These are phyloP conservation scores for Neopestalotiopsis sp. DNA, from an alignment of 2,329 filamentous ascomycete genomes.

Conservation along the genomic window DNA sequence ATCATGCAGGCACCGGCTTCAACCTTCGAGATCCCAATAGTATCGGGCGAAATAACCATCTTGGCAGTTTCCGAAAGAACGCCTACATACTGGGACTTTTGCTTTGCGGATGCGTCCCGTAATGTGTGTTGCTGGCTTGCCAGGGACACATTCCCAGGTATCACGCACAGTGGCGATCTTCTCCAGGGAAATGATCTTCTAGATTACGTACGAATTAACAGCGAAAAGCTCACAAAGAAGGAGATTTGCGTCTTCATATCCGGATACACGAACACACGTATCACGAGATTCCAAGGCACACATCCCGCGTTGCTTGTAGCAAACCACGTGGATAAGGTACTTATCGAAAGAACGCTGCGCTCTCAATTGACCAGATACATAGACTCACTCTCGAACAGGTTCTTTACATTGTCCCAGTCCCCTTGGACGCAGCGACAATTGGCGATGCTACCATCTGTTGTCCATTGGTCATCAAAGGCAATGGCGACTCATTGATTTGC, in stretches of 20 bases:
- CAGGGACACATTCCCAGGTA: conserved; percentile 23
- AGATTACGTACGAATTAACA: conserved; percentile 24
- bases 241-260: conserved; percentile 31
- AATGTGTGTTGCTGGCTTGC: conserved; percentile 27
- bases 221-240: conserved; percentile 19
- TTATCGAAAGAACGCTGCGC: conserved; percentile 18
- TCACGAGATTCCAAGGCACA: conserved; percentile 24
- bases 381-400: conserved; percentile 19
- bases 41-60: conserved; percentile 24
- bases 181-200: conserved; percentile 24
- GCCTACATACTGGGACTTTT: conserved; percentile 34
- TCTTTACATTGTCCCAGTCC: conserved; percentile 32
- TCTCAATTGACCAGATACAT: no score
- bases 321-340: conserved; percentile 22
- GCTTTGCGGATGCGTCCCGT: conserved; percentile 26
- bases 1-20: conserved; percentile 27
- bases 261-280: conserved; percentile 24
- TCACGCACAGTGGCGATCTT: conserved; percentile 30
- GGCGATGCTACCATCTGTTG: conserved; percentile 31
- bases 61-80: conserved; percentile 27
- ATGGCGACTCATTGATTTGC: conserved; percentile 27
- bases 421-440: conserved; percentile 31
- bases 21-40: conserved; percentile 24
- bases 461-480: conserved; percentile 29
- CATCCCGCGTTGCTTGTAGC: conserved; percentile 27